These are phyloP conservation scores for Penstemon newberryi DNA, from an alignment of 257 asterid genomes.

Conservation along the genomic window DNA sequence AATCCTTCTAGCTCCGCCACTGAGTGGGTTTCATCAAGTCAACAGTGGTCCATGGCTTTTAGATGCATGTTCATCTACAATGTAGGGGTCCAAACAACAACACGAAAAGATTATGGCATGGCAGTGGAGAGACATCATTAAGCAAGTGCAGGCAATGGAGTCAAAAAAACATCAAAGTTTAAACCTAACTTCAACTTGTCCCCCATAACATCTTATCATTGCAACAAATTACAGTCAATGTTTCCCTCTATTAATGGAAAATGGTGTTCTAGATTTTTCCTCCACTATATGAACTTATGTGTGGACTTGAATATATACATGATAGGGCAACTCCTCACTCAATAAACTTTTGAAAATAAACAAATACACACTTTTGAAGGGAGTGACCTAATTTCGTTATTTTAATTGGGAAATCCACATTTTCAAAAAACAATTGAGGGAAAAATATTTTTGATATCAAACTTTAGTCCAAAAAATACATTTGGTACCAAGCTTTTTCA, in stretches of 20 bases:
- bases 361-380: background rate
- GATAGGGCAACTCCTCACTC: too few relatives aligned
- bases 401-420: too few relatives aligned
- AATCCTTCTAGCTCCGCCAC: background rate
- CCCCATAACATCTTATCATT: background rate
- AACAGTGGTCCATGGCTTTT: background rate
- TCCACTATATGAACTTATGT: conserved; percentile 11
- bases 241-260: background rate
- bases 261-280: conserved; percentile 5
- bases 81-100: background rate
- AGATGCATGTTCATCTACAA: background rate
- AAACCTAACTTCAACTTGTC: background rate
- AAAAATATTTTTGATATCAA: too few relatives aligned
- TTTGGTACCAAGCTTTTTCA: too few relatives aligned
- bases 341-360: background rate
- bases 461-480: too few relatives aligned
- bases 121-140: background rate
- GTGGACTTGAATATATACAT: conserved; percentile 22
- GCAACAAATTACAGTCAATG: background rate
- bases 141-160: background rate
- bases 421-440: background rate
- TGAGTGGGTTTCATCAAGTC: background rate
- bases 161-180: background rate
- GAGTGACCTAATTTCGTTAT: conserved; percentile 13
- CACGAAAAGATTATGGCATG: background rate